Conservation (phyloP, 2,329 filamentous ascomycete species). For the Diaporthe velutina region DNA sequence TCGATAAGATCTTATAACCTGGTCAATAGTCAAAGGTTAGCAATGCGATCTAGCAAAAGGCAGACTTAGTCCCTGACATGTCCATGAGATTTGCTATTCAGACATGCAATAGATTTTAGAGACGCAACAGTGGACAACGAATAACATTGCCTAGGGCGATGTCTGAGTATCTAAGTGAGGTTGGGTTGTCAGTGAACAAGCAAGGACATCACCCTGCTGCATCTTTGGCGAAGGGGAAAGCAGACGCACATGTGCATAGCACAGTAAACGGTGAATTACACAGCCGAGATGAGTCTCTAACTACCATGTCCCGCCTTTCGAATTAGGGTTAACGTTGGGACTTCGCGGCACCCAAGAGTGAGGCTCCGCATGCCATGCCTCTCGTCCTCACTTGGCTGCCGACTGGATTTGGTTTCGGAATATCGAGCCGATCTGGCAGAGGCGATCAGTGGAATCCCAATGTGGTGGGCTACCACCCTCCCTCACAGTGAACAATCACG, state of each 20-base stretch:
- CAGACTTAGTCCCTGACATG: background rate
- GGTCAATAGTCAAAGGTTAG: background rate
- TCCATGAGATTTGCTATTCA: background rate
- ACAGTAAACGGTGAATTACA: background rate
- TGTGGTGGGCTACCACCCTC: background rate
- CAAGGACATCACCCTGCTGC: too few species aligned
- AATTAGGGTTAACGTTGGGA: background rate
- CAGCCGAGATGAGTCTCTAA: too few species aligned
- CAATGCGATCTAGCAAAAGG: background rate
- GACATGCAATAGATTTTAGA: too few species aligned
- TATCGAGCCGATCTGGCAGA: slow-evolving; percentile 10
- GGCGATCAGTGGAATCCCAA: background rate
- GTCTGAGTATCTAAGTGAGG: too few species aligned
- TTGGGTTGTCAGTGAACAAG: too few species aligned
- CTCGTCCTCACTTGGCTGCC: background rate
- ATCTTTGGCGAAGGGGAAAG: too few species aligned
- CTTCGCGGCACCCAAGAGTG: background rate
- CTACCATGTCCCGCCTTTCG: background rate
- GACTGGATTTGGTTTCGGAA: background rate
- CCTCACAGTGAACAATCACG: background rate
- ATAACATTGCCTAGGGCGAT: too few species aligned
- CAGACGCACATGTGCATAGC: background rate
- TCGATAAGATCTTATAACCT: too few species aligned
- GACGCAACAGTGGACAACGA: too few species aligned
- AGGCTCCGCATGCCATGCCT: slow-evolving; percentile 14